Base-by-base conservation (phyloP, 2,329 filamentous ascomycete genomes). In the Monosporascus cannonballus region DNA sequence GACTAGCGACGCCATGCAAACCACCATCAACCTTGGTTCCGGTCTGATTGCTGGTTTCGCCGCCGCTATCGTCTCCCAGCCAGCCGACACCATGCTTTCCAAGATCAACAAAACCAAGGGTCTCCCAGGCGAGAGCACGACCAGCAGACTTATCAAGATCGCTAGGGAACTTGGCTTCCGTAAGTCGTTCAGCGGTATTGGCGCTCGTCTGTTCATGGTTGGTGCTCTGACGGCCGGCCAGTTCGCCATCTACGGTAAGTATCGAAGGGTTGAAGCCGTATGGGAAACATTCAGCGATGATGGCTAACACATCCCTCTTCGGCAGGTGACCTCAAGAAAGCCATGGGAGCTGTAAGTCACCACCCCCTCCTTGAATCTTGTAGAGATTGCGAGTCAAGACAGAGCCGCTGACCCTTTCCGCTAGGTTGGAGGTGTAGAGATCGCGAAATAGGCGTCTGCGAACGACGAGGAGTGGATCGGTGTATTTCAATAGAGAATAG, bases 41-140 rank as follows among this genome's bases (percentile, higher is more conserved):
- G 86, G 86, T 85, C 76, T 89, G 63, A 78, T 88, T 62, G 86
- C 86, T 65, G 86, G 86, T 84, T 87, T 89, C 73, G 86, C 86
- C 63, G 86, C 86, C 61, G 86, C 86, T 67, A 69, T 89, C 65
- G 78, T 90, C 69, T 89, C 86, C 58, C 86, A 90, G 73, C 86
- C 86, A 63, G 86, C 86, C 69, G 86, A 90, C 72, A 89, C 86
- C 64, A 90, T 90, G 86, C 81, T 90, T 61, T 85, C 80, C 74
- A 89, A 89, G 82, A 89, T 89, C 78, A 89, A 89, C 84, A 89
- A 89, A 83, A 86, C 83, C 72, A 83, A 85, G 64, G 86, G 85
- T 73, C 74, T 80, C 51, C 86, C 86, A 53, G 86, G 86, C 75
- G 85, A 90, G 77, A 79, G 86, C 65, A 89, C 84, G 64, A 80